These are phyloP conservation scores for Barnettozyma californica DNA, from an alignment of 805 yeast species.

Conservation along the genomic window DNA sequence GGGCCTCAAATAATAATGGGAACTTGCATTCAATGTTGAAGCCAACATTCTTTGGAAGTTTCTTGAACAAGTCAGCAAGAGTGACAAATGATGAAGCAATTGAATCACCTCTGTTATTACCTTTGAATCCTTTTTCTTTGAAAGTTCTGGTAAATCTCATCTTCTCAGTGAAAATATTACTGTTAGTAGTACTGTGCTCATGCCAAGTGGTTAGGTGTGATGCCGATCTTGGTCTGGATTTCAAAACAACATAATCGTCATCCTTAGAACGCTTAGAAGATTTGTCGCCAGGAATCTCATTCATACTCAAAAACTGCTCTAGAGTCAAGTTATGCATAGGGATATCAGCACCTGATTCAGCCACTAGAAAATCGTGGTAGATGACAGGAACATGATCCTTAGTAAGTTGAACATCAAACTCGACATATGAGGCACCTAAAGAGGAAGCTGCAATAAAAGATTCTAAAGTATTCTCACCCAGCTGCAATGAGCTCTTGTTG, in stretches of 20 bases:
- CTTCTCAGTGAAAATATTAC: constrained; percentile 36
- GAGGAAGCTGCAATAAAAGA: constrained; percentile 95
- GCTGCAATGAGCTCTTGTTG: constrained; percentile 69
- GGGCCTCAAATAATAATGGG: constrained; percentile 93
- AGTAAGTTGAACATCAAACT: constrained; percentile 93
- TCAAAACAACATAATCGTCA: constrained; percentile 24
- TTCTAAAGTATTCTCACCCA: constrained; percentile 94
- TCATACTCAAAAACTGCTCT: constrained; percentile 74
- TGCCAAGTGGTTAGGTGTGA: constrained; percentile 10
- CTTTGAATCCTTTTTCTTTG: constrained; percentile 82
- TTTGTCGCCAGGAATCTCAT: constrained; percentile 24
- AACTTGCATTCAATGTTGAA: constrained; percentile 93
- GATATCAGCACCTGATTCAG: constrained; percentile 92
- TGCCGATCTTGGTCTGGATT: constrained; percentile 24
- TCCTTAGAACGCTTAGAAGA: constrained; percentile 14
- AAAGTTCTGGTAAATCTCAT: constrained; percentile 87
- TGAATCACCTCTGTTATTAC: constrained; percentile 84
- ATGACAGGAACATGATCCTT: constrained; percentile 89
- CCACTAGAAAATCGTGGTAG: constrained; percentile 90
- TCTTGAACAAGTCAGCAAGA: constrained; percentile 73
- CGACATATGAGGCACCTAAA: constrained; percentile 93
- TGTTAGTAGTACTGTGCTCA: background rate
- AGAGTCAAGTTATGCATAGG: constrained; percentile 91
- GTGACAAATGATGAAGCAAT: constrained; percentile 93
- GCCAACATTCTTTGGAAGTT: constrained; percentile 79